Conservation (phyloP, 2,329 filamentous ascomycete species). For the Fusarium multiceps region DNA sequence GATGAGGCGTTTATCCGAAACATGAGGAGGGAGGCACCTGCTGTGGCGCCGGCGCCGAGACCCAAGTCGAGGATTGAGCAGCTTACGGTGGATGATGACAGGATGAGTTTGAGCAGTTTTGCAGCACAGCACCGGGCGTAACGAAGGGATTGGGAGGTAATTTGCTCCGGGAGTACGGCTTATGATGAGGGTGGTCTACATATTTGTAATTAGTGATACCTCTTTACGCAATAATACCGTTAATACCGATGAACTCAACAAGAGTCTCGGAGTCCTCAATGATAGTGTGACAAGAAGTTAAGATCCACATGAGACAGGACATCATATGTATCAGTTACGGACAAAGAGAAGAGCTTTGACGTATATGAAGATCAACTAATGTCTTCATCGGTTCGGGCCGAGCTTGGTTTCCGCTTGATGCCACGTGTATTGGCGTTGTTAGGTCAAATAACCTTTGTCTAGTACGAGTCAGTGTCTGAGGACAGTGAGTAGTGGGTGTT, state of each 20-base stretch:
- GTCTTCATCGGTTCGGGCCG: background rate
- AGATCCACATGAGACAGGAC: background rate
- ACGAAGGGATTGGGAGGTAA: no score
- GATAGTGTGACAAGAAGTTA: no score
- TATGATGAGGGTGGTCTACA: background rate
- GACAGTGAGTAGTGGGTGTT: background rate
- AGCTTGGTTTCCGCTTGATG: background rate
- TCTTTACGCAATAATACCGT: background rate
- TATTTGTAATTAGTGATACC: conserved; percentile 19
- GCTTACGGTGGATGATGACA: conserved; percentile 26
- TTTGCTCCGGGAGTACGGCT: background rate
- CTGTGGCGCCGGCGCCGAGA: conserved; percentile 17
- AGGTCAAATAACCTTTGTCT: background rate
- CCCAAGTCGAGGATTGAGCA: background rate
- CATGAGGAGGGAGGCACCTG: conserved; percentile 28
- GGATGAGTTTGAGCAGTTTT: conserved; percentile 40
- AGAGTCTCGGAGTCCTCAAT: no score
- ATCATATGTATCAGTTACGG: background rate
- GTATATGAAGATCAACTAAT: background rate
- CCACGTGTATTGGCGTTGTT: background rate
- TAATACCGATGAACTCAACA: background rate
- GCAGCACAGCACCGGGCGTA: conserved; percentile 29
- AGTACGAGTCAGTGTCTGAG: background rate
- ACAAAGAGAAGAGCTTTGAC: background rate
- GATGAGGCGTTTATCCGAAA: conserved; percentile 20